Evolutionary conservation across 2,329 filamentous ascomycete genomes (phyloP), one percentile per base, ranked within the genome.

Genomic region (Paraphaeosphaeria minitans): DNA sequence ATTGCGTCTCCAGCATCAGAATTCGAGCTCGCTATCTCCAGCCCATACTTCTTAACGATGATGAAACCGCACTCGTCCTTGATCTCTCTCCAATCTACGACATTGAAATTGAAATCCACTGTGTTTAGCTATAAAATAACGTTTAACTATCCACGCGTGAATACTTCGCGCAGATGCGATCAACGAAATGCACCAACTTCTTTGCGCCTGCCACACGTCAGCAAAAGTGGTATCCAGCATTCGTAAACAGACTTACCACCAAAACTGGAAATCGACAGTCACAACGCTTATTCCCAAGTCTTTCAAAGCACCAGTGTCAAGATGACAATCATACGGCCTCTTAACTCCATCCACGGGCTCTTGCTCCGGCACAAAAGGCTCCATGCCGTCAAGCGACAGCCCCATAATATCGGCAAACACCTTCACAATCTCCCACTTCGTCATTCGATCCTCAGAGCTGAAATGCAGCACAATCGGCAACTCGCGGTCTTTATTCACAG

Each of bases 381-480:
- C 82, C 75, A 97, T 88, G 8, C 85, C 84, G 48, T 87, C 85
- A 21, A 89, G 81, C 12, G 89, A 84, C 56, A 96, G 73, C 0
- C 89, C 91, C 83, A 96, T 87, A 58, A 96, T 91, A 59, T 92
- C 87, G 4, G 87, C 89, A 71, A 97, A 88, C 10, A 84, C 79
- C 77, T 91, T 80, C 74, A 91, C 93, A 56, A 97, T 96, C 75
- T 94, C 88, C 75, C 93, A 96, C 80, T 97, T 97, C 0, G 93
- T 97, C 82, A 89, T 90, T 64, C 83, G 85, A 66, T 96, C 91
- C 77, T 97, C 92, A 47, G 91, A 92, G 3, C 89, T 91, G 78
- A 96, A 96, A 55, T 97, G 93, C 19, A 97, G 82, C 45, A 93
- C 85, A 29, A 73, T 79, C 0, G 93, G 93, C 41, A 96, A 78